Evolutionary conservation across 192 early-diverging fungal species (phyloP), one percentile per base, ranked within the genome.

Genomic region (Phlyctochytrium arcticum): DNA sequence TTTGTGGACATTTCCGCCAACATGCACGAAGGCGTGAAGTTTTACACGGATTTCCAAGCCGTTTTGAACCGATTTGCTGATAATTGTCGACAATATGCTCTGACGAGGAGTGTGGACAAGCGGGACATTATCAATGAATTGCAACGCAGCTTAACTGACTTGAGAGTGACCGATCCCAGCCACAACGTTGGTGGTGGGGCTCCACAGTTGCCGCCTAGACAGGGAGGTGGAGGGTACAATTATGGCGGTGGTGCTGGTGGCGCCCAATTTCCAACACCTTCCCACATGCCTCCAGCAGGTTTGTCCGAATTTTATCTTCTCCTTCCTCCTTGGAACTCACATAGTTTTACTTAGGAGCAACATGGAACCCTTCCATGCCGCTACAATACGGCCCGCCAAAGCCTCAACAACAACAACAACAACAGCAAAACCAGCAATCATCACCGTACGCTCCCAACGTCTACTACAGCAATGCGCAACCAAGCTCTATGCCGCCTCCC

Each of bases 11-110:
- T 91, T 3, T 79, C 83, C 24, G 76, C 71, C 4, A 94, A 93
- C 55, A 62, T 95, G 19, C 72, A 80, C 33, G 91, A 95, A 70
- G 93, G 93, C 5, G 67, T 79, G 15, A 83, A 89, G 74, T 92
- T 91, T 67, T 92, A 90, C 60, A 75, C 68, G 15, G 82, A 86
- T 44, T 82, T 89, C 58, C 86, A 87, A 51, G 69, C 79, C 17
- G 85, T 87, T 47, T 42, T 93, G 57, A 57, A 70, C 15, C 78
- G 75, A 60, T 80, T 91, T 48, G 69, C 73, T 48, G 75, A 81
- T 26, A 86, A 81, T 31, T 88, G 84, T 67, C 53, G 73, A 48
- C 90, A 93, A 65, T 91, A 85, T 74, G 83, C 76, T n/a, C 78
- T 85, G 68, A 80, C 85, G 0, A 65, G 91, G 32, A 74, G 84